Conservation (phyloP, 257 asterid genomes). For the Paulownia fortunei region DNA sequence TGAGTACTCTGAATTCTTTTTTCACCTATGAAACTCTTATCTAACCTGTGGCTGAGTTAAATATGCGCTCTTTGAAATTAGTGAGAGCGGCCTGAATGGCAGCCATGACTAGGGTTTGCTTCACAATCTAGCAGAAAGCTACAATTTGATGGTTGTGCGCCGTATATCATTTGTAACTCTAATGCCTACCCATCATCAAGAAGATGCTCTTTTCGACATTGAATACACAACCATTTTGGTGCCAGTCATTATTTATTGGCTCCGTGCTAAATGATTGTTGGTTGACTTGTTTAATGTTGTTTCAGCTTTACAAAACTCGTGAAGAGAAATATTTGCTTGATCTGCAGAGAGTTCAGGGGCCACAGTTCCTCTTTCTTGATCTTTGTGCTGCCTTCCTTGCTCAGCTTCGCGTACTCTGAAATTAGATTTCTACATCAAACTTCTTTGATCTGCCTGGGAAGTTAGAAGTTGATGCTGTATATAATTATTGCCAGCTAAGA, state of each 20-base stretch:
- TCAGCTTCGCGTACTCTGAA: slow-evolving; percentile 82
- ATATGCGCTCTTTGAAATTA: no score
- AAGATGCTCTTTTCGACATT: neutral
- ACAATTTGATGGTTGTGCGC: neutral
- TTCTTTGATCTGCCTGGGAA: slow-evolving; percentile 18
- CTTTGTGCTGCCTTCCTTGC: slow-evolving; percentile 91
- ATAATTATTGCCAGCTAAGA: slow-evolving; percentile 37
- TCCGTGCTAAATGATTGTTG: neutral
- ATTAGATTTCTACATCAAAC: neutral
- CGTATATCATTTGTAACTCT: neutral
- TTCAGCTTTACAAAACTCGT: slow-evolving; percentile 85
- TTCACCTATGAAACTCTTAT: neutral
- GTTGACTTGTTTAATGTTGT: slow-evolving; percentile 12
- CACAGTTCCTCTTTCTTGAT: slow-evolving; percentile 83
- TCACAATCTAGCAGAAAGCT: no score
- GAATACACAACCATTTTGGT: no score
- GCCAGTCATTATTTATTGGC: neutral
- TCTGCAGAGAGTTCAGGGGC: slow-evolving; percentile 88
- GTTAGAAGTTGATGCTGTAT: slow-evolving; percentile 47
- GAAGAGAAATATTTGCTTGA: slow-evolving; percentile 91
- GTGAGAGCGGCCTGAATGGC: no score
- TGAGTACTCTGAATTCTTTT: neutral
- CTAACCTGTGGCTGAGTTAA: no score
- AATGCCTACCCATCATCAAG: neutral
- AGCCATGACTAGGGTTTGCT: neutral